A percentile compares a stretch with the other conserved stretches of the same genome.
phyloP scores from a whole-genome alignment of 768 basidiomycete genomes.

The Ramaria rubella region DNA sequence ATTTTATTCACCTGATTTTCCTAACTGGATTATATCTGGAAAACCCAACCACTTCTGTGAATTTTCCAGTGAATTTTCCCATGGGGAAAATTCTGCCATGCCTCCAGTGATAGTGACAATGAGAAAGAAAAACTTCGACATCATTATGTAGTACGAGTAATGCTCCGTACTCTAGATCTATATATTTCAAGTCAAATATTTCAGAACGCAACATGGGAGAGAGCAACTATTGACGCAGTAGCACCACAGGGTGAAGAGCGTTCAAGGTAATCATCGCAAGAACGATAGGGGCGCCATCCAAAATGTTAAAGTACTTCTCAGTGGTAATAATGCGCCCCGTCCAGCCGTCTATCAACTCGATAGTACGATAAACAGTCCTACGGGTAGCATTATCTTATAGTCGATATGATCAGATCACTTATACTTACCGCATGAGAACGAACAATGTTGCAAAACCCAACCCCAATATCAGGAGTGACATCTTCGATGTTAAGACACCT shows the following conservation, averaged over 20 bases:
- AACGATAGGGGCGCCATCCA: conserved; percentile 44
- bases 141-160: too few species aligned
- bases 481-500: background rate
- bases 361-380: conserved; percentile 46
- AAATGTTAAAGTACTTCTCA: conserved; percentile 41
- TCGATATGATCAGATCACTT: background rate
- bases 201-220: too few species aligned
- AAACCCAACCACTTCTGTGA: too few species aligned
- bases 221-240: background rate
- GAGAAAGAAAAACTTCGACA: too few species aligned
- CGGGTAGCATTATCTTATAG: background rate
- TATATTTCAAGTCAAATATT: too few species aligned
- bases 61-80: too few species aligned
- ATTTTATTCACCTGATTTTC: too few species aligned
- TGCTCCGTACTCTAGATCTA: too few species aligned
- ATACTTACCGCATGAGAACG: conserved; percentile 41
- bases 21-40: too few species aligned
- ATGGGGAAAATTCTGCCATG: too few species aligned
- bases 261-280: conserved; percentile 42
- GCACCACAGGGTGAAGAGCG: conserved; percentile 33
- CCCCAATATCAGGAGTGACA: conserved; percentile 25
- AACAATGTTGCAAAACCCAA: conserved; percentile 32
- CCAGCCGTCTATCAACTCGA: conserved; percentile 49
- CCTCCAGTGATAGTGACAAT: too few species aligned
- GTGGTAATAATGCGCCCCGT: conserved; percentile 42